Conservation (phyloP, 2,329 filamentous ascomycete genomes). For the Colletotrichum sp. region DNA sequence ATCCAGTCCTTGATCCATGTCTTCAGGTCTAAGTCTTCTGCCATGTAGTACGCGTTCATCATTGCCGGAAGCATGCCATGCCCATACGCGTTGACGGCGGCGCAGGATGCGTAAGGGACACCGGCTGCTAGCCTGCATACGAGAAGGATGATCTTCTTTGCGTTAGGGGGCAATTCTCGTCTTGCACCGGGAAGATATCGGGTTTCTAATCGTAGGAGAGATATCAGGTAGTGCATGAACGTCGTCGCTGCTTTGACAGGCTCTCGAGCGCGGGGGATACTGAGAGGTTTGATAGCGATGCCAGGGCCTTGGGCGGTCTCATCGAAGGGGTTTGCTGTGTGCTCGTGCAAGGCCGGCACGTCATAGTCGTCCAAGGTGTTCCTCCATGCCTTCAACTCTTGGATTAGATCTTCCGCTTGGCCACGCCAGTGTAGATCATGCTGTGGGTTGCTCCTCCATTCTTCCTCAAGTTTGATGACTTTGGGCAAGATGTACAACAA, state of each 20-base stretch:
- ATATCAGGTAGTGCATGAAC: conserved; percentile 3
- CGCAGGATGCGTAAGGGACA: neutral
- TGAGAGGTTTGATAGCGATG: neutral
- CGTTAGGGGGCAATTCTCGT: neutral
- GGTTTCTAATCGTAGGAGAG: neutral
- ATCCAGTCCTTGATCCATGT: conserved; percentile 5
- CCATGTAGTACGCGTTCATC: conserved; percentile 7
- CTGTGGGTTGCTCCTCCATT: conserved; percentile 7
- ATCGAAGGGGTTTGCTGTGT: neutral
- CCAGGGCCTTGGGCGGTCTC: neutral
- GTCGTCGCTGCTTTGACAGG: conserved; percentile 1
- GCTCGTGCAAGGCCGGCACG: neutral
- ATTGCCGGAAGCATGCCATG: neutral
- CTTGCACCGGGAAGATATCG: neutral
- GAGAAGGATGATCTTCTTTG: neutral
- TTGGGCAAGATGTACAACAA: neutral
- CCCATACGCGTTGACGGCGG: neutral
- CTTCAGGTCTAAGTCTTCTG: neutral
- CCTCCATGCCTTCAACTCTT: neutral
- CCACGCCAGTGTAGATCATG: neutral
- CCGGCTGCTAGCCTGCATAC: neutral
- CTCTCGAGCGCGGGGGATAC: neutral
- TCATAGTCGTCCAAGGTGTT: neutral
- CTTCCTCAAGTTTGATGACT: conserved; percentile 1
- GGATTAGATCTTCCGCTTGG: neutral